Conservation (phyloP, 345 rosid genomes). For the Murraya paniculata region DNA sequence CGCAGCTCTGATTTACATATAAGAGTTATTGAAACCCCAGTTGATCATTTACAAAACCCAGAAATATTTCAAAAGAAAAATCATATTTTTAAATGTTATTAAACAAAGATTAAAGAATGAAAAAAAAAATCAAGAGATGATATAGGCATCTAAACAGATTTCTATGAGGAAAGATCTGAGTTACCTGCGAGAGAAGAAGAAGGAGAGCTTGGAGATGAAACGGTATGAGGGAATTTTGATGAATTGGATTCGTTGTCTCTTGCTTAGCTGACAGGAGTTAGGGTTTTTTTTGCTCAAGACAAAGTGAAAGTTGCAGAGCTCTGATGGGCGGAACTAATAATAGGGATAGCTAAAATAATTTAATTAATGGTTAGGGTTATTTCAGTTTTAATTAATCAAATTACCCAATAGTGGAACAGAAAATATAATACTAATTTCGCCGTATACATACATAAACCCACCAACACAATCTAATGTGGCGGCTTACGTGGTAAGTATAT, state of each 20-base stretch:
- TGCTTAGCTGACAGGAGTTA: neutral
- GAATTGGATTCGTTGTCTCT: neutral
- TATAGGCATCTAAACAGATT: neutral
- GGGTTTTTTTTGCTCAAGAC: neutral
- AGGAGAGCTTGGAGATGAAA: neutral
- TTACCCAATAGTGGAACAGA: too few relatives aligned
- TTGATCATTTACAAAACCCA: neutral
- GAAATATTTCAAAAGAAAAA: neutral
- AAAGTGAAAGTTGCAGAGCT: neutral
- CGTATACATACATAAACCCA: too few relatives aligned
- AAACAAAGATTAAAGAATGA: neutral
- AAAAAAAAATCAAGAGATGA: neutral
- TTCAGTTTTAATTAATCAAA: too few relatives aligned
- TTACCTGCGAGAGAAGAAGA: neutral
- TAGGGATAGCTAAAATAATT: neutral
- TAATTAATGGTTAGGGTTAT: neutral
- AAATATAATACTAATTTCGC: too few relatives aligned
- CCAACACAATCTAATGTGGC: too few relatives aligned
- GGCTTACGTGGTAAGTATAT: too few relatives aligned
- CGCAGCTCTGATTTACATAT: neutral
- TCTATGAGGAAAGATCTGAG: neutral
- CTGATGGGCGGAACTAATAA: neutral
- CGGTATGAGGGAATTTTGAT: neutral
- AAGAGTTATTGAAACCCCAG: neutral
- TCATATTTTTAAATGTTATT: neutral